Conservation (phyloP, 31 red algal species). For the Odonthalia washingtoniensis region DNA sequence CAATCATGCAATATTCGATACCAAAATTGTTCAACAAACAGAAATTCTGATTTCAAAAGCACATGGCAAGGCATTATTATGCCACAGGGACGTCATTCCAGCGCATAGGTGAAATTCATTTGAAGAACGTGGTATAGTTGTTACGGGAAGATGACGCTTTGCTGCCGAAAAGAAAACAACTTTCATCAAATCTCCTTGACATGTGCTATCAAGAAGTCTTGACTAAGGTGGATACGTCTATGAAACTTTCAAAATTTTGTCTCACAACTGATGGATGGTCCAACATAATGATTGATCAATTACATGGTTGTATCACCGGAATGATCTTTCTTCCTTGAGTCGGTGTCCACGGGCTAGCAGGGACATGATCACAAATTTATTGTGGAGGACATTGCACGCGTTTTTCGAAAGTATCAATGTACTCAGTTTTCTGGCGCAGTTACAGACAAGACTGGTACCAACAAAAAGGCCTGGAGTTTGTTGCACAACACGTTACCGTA, state of each 20-base stretch:
- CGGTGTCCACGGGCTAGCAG: background rate
- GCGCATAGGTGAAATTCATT: background rate
- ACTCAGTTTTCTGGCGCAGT: background rate
- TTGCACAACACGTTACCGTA: background rate
- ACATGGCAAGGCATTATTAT: background rate
- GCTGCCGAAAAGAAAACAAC: background rate
- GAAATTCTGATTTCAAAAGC: background rate
- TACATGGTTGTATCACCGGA: background rate
- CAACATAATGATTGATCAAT: background rate
- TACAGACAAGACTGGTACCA: background rate
- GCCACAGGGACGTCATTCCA: background rate
- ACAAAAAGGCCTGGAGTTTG: background rate
- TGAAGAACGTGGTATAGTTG: background rate
- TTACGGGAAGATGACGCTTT: background rate
- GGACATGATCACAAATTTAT: background rate
- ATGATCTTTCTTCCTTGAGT: background rate
- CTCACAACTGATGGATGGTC: background rate
- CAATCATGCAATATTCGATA: background rate
- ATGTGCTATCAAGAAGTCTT: background rate
- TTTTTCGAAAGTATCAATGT: background rate
- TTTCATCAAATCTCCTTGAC: background rate
- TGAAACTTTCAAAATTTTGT: background rate
- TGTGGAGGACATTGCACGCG: background rate
- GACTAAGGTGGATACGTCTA: background rate
- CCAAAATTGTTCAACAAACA: background rate